Conservation (phyloP, 805 yeast genomes). For the Teunomyces panamensis region DNA sequence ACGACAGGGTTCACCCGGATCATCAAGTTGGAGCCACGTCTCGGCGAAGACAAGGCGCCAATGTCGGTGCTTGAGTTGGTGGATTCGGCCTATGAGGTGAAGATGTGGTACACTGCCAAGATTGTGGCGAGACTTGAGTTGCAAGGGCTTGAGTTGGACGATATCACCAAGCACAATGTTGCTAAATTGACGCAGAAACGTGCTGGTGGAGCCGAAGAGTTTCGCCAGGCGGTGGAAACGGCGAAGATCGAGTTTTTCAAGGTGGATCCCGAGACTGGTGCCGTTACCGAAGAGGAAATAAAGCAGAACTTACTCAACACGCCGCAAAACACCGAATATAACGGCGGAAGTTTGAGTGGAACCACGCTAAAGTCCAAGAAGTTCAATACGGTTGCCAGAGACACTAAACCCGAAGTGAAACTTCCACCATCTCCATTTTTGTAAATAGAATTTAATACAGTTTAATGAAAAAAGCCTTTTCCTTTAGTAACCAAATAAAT, state of each 20-base stretch:
- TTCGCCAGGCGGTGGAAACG: slow-evolving; percentile 60
- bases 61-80: slow-evolving; percentile 86
- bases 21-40: slow-evolving; percentile 76
- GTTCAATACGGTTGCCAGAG: slow-evolving; percentile 30
- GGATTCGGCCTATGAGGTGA: slow-evolving; percentile 61
- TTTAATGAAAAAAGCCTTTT: no score
- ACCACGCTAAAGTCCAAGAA: slow-evolving; percentile 30
- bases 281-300: slow-evolving; percentile 20
- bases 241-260: slow-evolving; percentile 36
- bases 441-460: neutral
- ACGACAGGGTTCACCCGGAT: slow-evolving; percentile 85
- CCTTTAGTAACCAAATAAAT: no score
- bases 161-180: slow-evolving; percentile 54
- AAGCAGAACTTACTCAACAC: slow-evolving; percentile 29
- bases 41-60: slow-evolving; percentile 83
- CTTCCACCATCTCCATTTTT: slow-evolving; percentile 13
- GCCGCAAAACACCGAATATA: slow-evolving; percentile 27
- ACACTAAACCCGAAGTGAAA: slow-evolving; percentile 10
- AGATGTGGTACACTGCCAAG: slow-evolving; percentile 76
- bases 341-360: slow-evolving; percentile 24
- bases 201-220: slow-evolving; percentile 49
- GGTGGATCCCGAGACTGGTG: slow-evolving; percentile 27
- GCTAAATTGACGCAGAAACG: slow-evolving; percentile 46
- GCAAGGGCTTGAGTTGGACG: slow-evolving; percentile 52
- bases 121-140: slow-evolving; percentile 75